These are phyloP conservation scores for Excoecaria cochinchinensis DNA, from an alignment of 345 rosid genomes.

Conservation along the genomic window DNA sequence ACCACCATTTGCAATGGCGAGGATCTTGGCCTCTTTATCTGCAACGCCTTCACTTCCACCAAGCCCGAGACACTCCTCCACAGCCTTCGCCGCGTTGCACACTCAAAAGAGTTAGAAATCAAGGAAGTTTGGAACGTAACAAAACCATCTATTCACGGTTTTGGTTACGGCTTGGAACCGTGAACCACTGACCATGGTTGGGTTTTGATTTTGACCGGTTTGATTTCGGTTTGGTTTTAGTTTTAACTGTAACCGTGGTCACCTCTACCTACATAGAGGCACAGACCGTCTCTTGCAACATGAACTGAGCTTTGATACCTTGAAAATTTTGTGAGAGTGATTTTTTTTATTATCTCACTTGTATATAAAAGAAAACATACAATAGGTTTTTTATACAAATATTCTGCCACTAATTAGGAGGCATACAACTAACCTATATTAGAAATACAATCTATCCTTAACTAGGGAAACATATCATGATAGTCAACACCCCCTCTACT, in stretches of 20 bases:
- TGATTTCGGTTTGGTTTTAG: constrained; percentile 78
- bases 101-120: constrained; percentile 91
- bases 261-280: constrained; percentile 81
- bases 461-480: no score
- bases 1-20: constrained; percentile 91
- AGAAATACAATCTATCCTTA: no score
- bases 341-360: no score
- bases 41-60: constrained; percentile 75
- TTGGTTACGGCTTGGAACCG: constrained; percentile 85
- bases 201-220: constrained; percentile 92
- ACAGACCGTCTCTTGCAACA: constrained; percentile 63
- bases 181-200: constrained; percentile 91
- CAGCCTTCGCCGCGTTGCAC: constrained; percentile 78
- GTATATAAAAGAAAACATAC: no score
- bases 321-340: no score
- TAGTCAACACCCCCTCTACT: no score
- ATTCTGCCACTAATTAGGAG: no score
- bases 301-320: constrained; percentile 52
- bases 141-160: constrained; percentile 97
- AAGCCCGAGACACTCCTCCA: constrained; percentile 86
- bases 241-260: constrained; percentile 74
- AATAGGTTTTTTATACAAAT: no score
- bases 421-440: no score
- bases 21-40: constrained; percentile 83
- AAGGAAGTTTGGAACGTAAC: constrained; percentile 95